Conservation (phyloP, 2,329 filamentous ascomycete species). For the Elsinoe fawcettii region DNA sequence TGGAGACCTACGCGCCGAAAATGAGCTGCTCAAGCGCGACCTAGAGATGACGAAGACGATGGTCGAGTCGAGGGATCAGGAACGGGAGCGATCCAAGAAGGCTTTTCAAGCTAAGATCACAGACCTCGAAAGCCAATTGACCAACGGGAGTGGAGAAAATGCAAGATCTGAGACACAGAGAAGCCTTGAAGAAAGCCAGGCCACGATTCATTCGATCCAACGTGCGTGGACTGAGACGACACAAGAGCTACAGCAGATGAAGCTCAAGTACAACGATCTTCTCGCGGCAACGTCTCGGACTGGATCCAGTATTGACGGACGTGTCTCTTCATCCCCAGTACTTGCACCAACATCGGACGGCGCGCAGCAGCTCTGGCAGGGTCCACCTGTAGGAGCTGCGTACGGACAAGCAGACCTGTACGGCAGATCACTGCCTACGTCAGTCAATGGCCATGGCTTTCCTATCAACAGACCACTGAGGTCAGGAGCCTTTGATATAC, state of each 20-base stretch:
- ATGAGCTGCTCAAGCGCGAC: constrained; percentile 50
- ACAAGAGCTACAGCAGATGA: constrained; percentile 7
- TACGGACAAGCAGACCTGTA: neutral
- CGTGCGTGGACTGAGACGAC: constrained; percentile 41
- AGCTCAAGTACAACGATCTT: constrained; percentile 13
- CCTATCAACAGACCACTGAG: neutral
- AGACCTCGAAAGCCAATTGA: constrained; percentile 34
- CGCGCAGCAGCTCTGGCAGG: neutral
- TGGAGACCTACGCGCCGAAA: constrained; percentile 54
- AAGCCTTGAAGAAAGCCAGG: constrained; percentile 40
- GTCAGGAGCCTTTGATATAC: neutral
- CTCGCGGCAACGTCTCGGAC: neutral
- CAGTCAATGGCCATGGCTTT: neutral
- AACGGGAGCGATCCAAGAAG: constrained; percentile 41
- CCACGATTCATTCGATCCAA: constrained; percentile 43
- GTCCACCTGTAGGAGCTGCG: constrained; percentile 7
- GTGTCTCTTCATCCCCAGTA: neutral
- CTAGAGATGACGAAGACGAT: constrained; percentile 48
- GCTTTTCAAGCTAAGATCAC: constrained; percentile 43
- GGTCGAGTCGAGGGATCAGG: constrained; percentile 45
- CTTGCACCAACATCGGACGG: neutral
- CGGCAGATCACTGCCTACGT: neutral
- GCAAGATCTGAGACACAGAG: constrained; percentile 37
- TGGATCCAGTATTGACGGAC: neutral
- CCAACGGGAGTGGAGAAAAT: neutral